These are phyloP conservation scores for Primulina huaijiensis DNA, from an alignment of 257 asterid genomes.

Conservation along the genomic window DNA sequence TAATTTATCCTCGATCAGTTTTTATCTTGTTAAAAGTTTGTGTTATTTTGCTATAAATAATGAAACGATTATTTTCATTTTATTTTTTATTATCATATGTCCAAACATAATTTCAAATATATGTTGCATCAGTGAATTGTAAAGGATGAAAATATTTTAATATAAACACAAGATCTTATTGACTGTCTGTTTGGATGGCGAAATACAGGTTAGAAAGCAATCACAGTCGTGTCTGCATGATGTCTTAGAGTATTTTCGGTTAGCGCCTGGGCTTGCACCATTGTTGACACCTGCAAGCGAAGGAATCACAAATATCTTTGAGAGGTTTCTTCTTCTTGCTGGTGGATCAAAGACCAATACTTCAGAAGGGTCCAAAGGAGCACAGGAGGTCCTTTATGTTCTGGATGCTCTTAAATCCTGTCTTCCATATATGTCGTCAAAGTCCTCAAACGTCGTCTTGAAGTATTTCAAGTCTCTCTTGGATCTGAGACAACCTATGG, in stretches of 20 bases:
- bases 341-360: constrained; percentile 64
- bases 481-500: constrained; percentile 62
- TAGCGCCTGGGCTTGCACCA: constrained; percentile 36
- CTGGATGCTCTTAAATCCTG: constrained; percentile 73
- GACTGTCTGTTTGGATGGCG: constrained; percentile 21
- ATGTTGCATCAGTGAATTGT: too few species aligned
- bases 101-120: too few species aligned
- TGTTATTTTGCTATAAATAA: too few species aligned
- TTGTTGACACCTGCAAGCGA: constrained; percentile 74
- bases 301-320: constrained; percentile 57
- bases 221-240: constrained; percentile 63
- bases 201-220: constrained; percentile 68
- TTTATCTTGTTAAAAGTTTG: too few species aligned
- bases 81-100: too few species aligned
- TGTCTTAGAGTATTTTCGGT: constrained; percentile 49
- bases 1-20: too few species aligned
- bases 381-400: constrained; percentile 72
- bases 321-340: constrained; percentile 77
- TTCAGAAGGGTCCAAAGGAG: constrained; percentile 67
- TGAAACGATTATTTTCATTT: too few species aligned
- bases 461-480: constrained; percentile 71
- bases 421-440: constrained; percentile 73
- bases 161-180: neutral
- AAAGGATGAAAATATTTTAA: too few species aligned
- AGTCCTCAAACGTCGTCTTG: constrained; percentile 54